Evolutionary conservation across 2,329 filamentous ascomycete species (phyloP).

Genomic region (Hypoxylon sp.): DNA sequence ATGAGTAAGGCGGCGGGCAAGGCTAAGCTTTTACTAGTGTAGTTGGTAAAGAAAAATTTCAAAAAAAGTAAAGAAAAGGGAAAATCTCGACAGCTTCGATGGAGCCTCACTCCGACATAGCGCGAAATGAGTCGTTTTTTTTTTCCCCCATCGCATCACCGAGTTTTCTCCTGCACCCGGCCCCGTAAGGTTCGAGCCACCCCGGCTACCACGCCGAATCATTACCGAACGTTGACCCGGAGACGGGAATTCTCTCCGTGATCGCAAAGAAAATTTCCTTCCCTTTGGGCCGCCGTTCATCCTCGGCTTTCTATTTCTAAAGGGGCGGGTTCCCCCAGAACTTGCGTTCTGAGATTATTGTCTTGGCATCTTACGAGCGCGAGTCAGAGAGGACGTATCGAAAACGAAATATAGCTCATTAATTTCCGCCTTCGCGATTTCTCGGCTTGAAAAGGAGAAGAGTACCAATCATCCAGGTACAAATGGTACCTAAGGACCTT

Average conservation of each 20-base stretch:
- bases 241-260: constrained; percentile 9
- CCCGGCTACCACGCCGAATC: constrained; percentile 26
- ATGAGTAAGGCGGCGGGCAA: constrained; percentile 30
- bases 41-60: not conserved
- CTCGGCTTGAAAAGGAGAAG: constrained; percentile 1
- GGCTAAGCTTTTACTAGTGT: constrained; percentile 17
- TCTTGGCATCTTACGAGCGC: not conserved
- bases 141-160: constrained; percentile 29
- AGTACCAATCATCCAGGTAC: not conserved
- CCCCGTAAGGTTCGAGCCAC: constrained; percentile 18
- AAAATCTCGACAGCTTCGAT: constrained; percentile 26
- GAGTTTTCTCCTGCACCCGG: constrained; percentile 34
- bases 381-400: constrained; percentile 18
- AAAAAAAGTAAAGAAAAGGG: not conserved
- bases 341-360: not conserved
- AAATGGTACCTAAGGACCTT: not conserved
- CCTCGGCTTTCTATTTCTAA: constrained; percentile 23
- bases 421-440: constrained; percentile 13
- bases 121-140: constrained; percentile 8
- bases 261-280: constrained; percentile 10
- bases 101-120: constrained; percentile 22
- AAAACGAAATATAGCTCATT: not conserved
- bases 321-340: not conserved
- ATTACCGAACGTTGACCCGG: constrained; percentile 26
- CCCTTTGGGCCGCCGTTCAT: constrained; percentile 23